Evolutionary conservation across 1,139 yeast genomes (phyloP), one percentile per base, ranked within the genome.

Genomic region (Eremothecium sinecaudum): DNA sequence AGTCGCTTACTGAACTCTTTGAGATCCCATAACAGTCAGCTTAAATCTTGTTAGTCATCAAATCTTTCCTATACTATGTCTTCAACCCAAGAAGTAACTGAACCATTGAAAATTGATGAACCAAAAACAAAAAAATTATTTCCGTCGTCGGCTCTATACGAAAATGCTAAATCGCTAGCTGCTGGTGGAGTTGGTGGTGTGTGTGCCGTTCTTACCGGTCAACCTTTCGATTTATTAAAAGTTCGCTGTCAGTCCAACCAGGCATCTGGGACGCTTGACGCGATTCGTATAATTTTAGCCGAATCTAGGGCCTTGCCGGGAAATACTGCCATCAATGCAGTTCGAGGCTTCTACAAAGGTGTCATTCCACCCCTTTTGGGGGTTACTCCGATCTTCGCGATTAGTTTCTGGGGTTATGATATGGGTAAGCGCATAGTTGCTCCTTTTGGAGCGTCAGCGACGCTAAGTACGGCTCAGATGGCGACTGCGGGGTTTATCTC

Each of bases 361-460:
- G 94, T 83, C 18, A 67, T 78, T 22, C 94, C 94, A 8, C 98
- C 98, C 4, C 65, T 90, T 34, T 59, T 82, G 18, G 98, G 98
- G 20, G 97, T 90, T 18, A 90, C 97, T 0, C 98, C 98, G 25
- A 90, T 90, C 84, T 90, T 90, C 66, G 97, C 97, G 8, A 92
- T 90, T 21, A 82, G 94, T 2, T 90, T 90, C 66, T 87, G 97
- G 97, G 97, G 97, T 54, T 90, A 90, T 62, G 97, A 86, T 53
- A 67, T 84, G 37, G 97, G 97, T 42, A 86, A 86, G 62, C 73
- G 75, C 44, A 41, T 87, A 8, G 93, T 87, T 3, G 47, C 68
- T 1, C 39, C 34, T n/a, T 39, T 41, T 13, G 34, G 38, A 6
- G 44, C 39, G 3, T 45, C 54, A 3, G 53, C 57, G 33, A 60